Evolutionary conservation across 2,329 filamentous ascomycete species (phyloP).

Genomic region (Botrytis fragariae): DNA sequence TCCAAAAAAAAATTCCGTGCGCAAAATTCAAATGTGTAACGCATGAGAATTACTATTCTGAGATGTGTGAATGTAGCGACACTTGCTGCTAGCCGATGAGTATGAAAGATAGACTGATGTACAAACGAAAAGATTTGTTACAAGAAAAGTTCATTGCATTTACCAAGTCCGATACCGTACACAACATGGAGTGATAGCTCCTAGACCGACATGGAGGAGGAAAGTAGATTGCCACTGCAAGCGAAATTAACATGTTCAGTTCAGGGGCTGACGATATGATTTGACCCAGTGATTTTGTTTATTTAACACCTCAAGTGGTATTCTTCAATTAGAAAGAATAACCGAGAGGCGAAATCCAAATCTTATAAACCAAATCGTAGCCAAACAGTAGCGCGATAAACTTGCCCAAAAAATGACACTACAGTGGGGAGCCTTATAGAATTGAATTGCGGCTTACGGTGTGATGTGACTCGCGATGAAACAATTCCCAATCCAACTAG

Average conservation of each 20-base stretch:
- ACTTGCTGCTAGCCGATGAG: not conserved
- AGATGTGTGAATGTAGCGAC: not conserved
- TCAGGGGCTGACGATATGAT: not conserved
- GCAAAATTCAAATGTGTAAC: not conserved
- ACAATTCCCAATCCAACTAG: not conserved
- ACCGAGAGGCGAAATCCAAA: not conserved
- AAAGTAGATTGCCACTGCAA: not conserved
- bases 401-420: too few relatives aligned
- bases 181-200: not conserved
- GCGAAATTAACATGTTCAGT: not conserved
- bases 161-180: not conserved
- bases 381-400: too few relatives aligned
- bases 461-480: not conserved
- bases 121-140: not conserved
- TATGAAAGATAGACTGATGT: not conserved
- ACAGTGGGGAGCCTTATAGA: not conserved
- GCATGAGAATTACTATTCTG: not conserved
- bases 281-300: not conserved
- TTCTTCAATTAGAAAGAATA: not conserved
- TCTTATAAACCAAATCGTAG: too few relatives aligned
- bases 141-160: not conserved
- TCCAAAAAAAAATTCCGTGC: not conserved
- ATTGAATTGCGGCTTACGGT: not conserved
- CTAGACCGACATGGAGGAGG: not conserved
- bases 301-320: not conserved